Evolutionary conservation across 768 basidiomycete species (phyloP), one percentile per base, ranked within the genome.

Genomic region (Xerocomellus chrysenteron): DNA sequence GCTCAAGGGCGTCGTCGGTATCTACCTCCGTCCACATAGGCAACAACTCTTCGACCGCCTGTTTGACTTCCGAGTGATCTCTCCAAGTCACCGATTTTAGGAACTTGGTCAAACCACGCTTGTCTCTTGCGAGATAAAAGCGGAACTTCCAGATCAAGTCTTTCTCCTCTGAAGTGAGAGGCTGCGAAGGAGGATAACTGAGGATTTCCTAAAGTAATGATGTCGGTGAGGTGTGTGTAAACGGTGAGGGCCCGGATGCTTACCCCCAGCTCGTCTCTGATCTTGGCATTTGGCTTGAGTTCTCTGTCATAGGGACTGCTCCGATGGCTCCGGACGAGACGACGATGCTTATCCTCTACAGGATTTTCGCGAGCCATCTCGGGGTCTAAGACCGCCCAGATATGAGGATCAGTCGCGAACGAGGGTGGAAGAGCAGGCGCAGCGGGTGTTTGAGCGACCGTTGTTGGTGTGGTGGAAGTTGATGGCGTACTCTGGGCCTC

Each of bases 91-190:
- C 97, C 32, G 93, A 94, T 71, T 93, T 98, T 51, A 99, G 80
- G 74, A 99, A 99, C 70, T 99, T 99, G 35, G 96, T 98, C 40
- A 98, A 80, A 2, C 95, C 94, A 11, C 91, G 86, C 73, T 93
- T 95, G 71, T 95, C 92, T 35, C 94, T 78, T 3, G 88, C 85
- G 12, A 99, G 85, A 62, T 97, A 98, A 75, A 98, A 99, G n/a
- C 97, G 84, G 80, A 96, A 99, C 71, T 96, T 95, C 97, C 97
- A 99, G 39, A 98, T 87, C 41, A 95, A 77, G 63, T 98, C 96
- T 68, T 96, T 97, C 74, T 98, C 96, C 65, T 94, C 91, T 0
- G 93, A 86, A 4, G 84, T 90, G 9, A 99, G 78, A 11, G 82
- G 80, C 56, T 88, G 91, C 56, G 90, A 95, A 0, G 97, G 97